A percentile compares a stretch with the other conserved stretches of the same genome.
Evolutionary conservation across 2,329 filamentous ascomycete species (phyloP).

Genomic region (Clonostachys rosea): DNA sequence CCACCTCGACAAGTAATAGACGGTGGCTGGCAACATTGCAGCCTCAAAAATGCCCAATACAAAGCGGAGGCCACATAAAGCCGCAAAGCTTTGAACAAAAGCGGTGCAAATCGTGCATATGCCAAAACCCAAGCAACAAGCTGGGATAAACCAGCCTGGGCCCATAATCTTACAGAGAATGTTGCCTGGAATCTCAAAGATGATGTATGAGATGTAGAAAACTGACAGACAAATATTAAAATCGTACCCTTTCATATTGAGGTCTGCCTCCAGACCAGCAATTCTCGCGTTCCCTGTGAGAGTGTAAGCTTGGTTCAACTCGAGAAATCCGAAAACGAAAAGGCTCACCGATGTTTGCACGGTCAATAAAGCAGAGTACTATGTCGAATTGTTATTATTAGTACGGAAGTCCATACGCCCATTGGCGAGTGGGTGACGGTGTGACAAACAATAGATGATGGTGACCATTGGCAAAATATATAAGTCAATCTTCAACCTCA

Average conservation of each 20-base stretch:
- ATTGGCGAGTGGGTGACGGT: no score
- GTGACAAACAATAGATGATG: conserved; percentile 44
- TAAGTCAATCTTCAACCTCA: conserved; percentile 59
- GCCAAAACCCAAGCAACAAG: conserved; percentile 58
- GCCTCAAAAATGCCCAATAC: conserved; percentile 67
- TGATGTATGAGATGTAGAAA: conserved; percentile 70
- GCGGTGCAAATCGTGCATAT: conserved; percentile 59
- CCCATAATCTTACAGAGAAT: conserved; percentile 67
- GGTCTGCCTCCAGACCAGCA: conserved; percentile 59
- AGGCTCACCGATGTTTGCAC: conserved; percentile 58
- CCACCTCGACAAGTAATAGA: conserved; percentile 70
- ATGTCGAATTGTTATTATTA: no score
- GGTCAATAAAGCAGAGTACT: conserved; percentile 49
- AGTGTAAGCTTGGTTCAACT: neutral
- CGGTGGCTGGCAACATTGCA: conserved; percentile 69
- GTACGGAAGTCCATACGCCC: no score
- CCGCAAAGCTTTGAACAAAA: conserved; percentile 52
- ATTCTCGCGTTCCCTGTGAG: conserved; percentile 60
- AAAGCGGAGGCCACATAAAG: conserved; percentile 60
- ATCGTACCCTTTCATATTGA: conserved; percentile 55
- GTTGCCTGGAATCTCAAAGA: conserved; percentile 68
- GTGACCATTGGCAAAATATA: conserved; percentile 60
- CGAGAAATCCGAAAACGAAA: neutral
- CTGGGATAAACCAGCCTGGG: conserved; percentile 67
- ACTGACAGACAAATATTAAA: conserved; percentile 65